phyloP scores from a whole-genome alignment of 164 flowering plant species.

The Pachysandra terminalis region DNA sequence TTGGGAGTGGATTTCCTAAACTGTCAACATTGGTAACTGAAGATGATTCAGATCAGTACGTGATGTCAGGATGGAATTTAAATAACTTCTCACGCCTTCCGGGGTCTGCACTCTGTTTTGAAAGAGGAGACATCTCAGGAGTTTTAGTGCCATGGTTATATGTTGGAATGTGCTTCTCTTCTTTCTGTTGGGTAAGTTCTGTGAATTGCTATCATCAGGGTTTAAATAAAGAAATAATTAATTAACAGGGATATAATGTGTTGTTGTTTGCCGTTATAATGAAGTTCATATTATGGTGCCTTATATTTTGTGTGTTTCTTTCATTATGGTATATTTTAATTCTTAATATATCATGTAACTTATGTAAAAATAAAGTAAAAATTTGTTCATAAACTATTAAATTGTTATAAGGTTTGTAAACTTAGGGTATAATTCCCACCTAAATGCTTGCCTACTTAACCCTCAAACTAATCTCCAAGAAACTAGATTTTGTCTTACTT shows the following conservation, averaged over 20 bases:
- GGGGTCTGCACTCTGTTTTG: conserved; percentile 77
- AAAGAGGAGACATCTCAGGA: conserved; percentile 74
- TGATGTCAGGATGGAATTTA: conserved; percentile 77
- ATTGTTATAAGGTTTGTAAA: neutral
- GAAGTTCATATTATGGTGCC: neutral
- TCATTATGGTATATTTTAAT: too few species aligned
- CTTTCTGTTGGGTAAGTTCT: conserved; percentile 89
- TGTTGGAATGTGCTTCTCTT: conserved; percentile 92
- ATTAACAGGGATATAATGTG: neutral
- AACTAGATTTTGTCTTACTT: neutral
- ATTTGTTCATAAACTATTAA: neutral
- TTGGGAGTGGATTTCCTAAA: conserved; percentile 87
- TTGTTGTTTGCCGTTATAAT: too few species aligned
- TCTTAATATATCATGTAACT: neutral
- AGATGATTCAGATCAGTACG: conserved; percentile 40
- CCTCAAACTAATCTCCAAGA: neutral
- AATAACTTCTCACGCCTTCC: conserved; percentile 80
- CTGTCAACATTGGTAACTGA: conserved; percentile 22
- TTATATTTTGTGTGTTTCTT: too few species aligned
- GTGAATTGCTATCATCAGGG: neutral
- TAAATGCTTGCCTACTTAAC: neutral
- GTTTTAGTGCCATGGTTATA: conserved; percentile 93
- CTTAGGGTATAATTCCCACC: neutral
- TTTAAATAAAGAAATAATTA: neutral
- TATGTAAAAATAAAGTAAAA: too few species aligned